Evolutionary conservation across 768 basidiomycete species (phyloP), one percentile per base, ranked within the genome.

Genomic region (Pleurotus platypus): DNA sequence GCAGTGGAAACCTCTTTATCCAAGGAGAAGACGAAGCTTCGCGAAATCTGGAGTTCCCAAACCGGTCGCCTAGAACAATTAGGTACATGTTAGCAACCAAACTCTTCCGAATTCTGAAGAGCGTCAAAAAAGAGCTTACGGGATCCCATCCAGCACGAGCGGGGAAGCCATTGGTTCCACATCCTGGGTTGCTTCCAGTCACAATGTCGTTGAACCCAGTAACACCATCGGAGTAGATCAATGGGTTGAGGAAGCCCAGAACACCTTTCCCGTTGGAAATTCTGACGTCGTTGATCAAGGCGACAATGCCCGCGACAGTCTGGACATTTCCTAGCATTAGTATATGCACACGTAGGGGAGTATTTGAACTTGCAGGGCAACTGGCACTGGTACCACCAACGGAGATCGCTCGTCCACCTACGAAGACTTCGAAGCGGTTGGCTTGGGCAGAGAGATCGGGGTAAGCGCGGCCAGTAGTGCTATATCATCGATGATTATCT

Each of bases 181-280:
- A 61, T 16, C 62, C 57, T 1, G 64, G 61, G 58, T 63, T 63
- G 38, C 53, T 58, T 18, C 68, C 65, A 0, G 57, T 47, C 0
- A 66, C 62, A 22, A 68, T 60, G 49, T 69, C 66, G 46, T 59
- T 63, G 58, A 69, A 61, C 58, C 69, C 60, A 63, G 58, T 54
- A 15, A 67, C 56, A 1, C 70, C 73, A 43, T 63, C 69, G n/a
- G 68, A 67, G 61, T 87, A 87, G 6, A 87, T 57, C 53, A 85
- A 72, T 0, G 84, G 85, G 64, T 87, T 87, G 60, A 89, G 70
- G 71, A 86, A 87, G 4, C 85, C 86, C 1, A 87, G 69, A 13
- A 83, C 48, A 4, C 71, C 62, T n/a, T 73, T 72, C 0, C 74
- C 73, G 0, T 72, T 74, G 2, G 63, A 65, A 26, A 86, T 60